Evolutionary conservation across 2,329 filamentous ascomycete species (phyloP).

Genomic region (Fonsecaea pedrosoi): DNA sequence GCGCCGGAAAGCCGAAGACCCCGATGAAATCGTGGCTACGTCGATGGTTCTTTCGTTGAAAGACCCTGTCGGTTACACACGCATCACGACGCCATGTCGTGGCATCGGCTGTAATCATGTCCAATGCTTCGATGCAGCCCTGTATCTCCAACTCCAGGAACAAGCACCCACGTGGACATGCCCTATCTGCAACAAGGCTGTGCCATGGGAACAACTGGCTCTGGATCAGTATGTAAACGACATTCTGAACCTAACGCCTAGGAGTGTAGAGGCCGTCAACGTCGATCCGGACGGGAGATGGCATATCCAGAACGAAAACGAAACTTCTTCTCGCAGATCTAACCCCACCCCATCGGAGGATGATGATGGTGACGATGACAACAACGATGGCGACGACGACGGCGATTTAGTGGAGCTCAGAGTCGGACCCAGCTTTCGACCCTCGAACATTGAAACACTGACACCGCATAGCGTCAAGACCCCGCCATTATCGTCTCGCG

Average conservation of each 20-base stretch:
- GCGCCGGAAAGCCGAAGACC: slow-evolving; percentile 78
- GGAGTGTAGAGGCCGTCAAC: slow-evolving; percentile 79
- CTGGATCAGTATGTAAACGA: slow-evolving; percentile 92
- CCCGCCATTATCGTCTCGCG: slow-evolving; percentile 42
- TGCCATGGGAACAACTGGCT: slow-evolving; percentile 80
- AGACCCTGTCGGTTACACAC: slow-evolving; percentile 86
- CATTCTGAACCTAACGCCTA: slow-evolving; percentile 76
- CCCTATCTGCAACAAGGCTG: slow-evolving; percentile 85
- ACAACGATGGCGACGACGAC: slow-evolving; percentile 55
- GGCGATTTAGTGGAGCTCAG: slow-evolving; percentile 61
- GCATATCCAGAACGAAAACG: slow-evolving; percentile 47
- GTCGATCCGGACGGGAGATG: slow-evolving; percentile 88
- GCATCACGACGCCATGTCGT: slow-evolving; percentile 80
- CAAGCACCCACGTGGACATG: slow-evolving; percentile 98
- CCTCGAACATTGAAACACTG: slow-evolving; percentile 43
- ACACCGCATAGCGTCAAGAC: slow-evolving; percentile 46
- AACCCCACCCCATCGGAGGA: slow-evolving; percentile 47
- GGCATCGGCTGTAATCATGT: slow-evolving; percentile 83
- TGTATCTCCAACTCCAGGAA: slow-evolving; percentile 91
- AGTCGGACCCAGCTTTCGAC: slow-evolving; percentile 41
- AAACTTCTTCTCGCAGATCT: slow-evolving; percentile 47
- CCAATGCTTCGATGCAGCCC: slow-evolving; percentile 92
- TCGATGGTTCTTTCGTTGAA: slow-evolving; percentile 89
- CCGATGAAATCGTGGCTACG: slow-evolving; percentile 81
- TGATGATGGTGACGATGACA: slow-evolving; percentile 48